phyloP scores from a whole-genome alignment of 352 stramenopile species.

The Phytophthora crassamura region DNA sequence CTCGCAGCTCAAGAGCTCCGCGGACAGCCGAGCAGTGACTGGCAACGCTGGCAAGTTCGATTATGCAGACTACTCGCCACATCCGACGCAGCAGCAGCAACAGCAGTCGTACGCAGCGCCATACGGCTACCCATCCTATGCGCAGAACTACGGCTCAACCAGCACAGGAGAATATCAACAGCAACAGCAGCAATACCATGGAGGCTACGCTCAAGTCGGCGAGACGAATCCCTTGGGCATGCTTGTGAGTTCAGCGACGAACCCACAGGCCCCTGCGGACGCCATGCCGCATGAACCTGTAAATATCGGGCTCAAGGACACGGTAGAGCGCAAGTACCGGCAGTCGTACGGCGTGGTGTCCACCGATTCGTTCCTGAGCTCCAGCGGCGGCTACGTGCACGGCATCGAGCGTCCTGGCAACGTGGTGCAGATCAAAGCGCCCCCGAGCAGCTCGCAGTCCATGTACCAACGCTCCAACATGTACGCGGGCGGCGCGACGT shows the following conservation, averaged over 20 bases:
- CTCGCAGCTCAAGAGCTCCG: conserved; percentile 33
- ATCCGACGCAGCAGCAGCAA: conserved; percentile 26
- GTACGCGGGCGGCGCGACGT: conserved; percentile 30
- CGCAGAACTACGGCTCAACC: conserved; percentile 35
- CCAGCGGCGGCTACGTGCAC: conserved; percentile 37
- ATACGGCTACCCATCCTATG: conserved; percentile 46
- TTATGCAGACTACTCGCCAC: conserved; percentile 34
- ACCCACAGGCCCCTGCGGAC: conserved; percentile 39
- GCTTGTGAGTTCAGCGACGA: conserved; percentile 64
- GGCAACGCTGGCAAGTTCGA: conserved; percentile 40
- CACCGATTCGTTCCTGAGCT: conserved; percentile 42
- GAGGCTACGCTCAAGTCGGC: conserved; percentile 33
- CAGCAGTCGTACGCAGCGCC: conserved; percentile 41
- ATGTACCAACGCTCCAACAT: conserved; percentile 44
- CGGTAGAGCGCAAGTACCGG: conserved; percentile 48
- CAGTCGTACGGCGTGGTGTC: conserved; percentile 37
- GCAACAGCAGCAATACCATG: conserved; percentile 43
- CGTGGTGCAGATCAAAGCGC: conserved; percentile 54
- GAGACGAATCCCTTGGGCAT: conserved; percentile 56
- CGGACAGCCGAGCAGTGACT: conserved; percentile 22
- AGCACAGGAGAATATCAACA: conserved; percentile 39
- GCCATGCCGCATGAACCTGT: conserved; percentile 48
- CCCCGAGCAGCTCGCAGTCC: conserved; percentile 35
- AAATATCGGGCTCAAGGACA: conserved; percentile 49
- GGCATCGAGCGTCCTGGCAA: conserved; percentile 45